Conservation (phyloP, 495 filamentous ascomycete genomes). For the Diplogelasinospora grovesii region DNA sequence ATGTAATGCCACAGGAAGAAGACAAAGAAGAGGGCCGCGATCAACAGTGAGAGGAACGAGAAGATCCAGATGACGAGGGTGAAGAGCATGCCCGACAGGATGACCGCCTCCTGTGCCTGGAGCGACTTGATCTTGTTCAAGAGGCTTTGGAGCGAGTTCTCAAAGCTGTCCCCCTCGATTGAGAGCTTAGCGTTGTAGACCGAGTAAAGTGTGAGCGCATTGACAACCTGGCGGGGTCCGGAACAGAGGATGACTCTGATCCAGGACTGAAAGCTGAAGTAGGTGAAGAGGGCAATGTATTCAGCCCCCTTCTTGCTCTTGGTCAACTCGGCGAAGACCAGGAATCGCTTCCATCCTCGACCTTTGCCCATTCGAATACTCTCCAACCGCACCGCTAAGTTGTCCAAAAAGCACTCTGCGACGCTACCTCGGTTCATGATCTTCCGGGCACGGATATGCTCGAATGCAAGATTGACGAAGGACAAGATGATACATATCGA, state of each 20-base stretch:
- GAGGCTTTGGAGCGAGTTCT: constrained; percentile 53
- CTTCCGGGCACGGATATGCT: constrained; percentile 68
- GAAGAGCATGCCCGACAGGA: constrained; percentile 84
- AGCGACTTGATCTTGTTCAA: constrained; percentile 70
- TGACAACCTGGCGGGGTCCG: constrained; percentile 84
- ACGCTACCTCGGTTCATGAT: constrained; percentile 79
- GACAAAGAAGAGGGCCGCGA: constrained; percentile 71
- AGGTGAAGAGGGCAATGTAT: constrained; percentile 86
- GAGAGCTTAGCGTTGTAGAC: constrained; percentile 62
- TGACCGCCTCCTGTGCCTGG: constrained; percentile 65
- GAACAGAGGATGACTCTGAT: constrained; percentile 81
- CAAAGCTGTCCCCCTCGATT: constrained; percentile 51
- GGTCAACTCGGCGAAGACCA: constrained; percentile 88
- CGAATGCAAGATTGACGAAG: constrained; percentile 65
- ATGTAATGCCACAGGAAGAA: constrained; percentile 89
- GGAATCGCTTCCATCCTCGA: constrained; percentile 74
- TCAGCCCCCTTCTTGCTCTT: constrained; percentile 86
- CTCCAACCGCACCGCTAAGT: constrained; percentile 73
- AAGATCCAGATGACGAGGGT: constrained; percentile 87
- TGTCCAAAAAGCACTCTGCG: constrained; percentile 86
- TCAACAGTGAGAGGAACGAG: constrained; percentile 62
- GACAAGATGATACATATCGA: constrained; percentile 81
- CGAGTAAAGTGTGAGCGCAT: constrained; percentile 78
- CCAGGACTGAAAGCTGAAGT: constrained; percentile 93
- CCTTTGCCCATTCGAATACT: constrained; percentile 61